Evolutionary conservation across 352 stramenopile genomes (phyloP), one percentile per base, ranked within the genome.

Genomic region (Blastocystis sp.): DNA sequence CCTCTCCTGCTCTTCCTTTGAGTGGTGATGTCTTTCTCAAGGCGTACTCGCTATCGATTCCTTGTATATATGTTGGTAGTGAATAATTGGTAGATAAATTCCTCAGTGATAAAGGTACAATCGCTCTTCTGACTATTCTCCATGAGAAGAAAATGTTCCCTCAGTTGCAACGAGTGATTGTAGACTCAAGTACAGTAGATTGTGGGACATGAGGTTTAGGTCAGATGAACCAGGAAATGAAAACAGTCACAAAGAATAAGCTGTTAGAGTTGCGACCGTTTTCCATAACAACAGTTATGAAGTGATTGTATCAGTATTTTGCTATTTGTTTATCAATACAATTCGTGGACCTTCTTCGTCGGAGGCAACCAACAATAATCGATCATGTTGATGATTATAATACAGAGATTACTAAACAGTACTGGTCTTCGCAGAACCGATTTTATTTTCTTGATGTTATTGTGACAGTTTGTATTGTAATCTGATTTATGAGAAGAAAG

Each of bases 401-500:
- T 7, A 33, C 6, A 3, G 2, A 3, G 56, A 62, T 62, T 13
- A 62, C 56, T 62, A 33, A 15, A 62, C 56, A 33, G 5, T 13
- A 33, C 56, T 62, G 56, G 40, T 15, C 2, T 62, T 62, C 13
- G 13, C 27, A 33, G 27, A 33, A 33, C 13, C 15, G 56, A n/a
- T 33, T 62, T 62, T 13, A 15, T 62, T 62, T 13, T 62, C 13
- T 62, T 62, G 56, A 62, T 57, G 37, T 19, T 78, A 57, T 37
- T 56, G 22, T 78, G 3, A 11, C 7, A 6, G 27, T 78, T 22
- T 78, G 40, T 2, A 9, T 48, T 48, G 44, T 57, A 78, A 57
- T 53, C 37, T 54, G 66, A n/a, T 78, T 78, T 22, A 78, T 78
- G 66, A 78, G 33, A 24, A 58, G 35, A 53, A 42, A 78, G 30